Percentiles rank a stretch among this genome's conserved stretches.
Evolutionary conservation across 208 protist genomes (phyloP).

Genomic region (Wallacemonas sp.): DNA sequence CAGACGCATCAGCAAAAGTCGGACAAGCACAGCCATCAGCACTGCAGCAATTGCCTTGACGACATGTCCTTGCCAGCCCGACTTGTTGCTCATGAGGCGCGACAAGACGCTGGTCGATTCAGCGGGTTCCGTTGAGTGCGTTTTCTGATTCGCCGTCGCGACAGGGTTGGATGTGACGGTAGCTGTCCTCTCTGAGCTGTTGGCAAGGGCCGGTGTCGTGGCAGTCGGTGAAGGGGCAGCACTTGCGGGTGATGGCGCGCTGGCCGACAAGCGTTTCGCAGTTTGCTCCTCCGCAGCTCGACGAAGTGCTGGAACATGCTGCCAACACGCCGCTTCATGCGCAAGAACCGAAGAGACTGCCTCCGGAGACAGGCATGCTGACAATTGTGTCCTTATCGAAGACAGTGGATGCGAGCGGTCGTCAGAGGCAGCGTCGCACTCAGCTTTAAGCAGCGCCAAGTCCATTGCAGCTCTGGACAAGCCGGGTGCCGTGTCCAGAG

Average conservation of each 20-base stretch:
- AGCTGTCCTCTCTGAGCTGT: too few relatives aligned
- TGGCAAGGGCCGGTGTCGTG: too few relatives aligned
- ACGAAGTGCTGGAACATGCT: neutral
- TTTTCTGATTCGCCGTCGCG: neutral
- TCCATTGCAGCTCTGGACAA: neutral
- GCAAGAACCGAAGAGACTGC: neutral
- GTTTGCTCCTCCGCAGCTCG: neutral
- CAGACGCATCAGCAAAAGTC: slow-evolving; percentile 24
- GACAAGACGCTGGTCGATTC: neutral
- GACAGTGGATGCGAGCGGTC: neutral
- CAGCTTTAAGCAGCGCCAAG: slow-evolving; percentile 13
- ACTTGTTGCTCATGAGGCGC: neutral
- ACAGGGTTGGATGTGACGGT: neutral
- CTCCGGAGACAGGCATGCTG: neutral
- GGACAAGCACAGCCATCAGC: slow-evolving; percentile 26
- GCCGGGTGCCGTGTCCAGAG: neutral
- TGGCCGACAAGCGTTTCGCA: neutral
- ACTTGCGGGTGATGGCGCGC: neutral
- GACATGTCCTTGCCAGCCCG: slow-evolving; percentile 23
- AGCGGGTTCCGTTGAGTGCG: too few relatives aligned
- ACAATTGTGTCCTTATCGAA: neutral
- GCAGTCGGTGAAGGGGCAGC: neutral
- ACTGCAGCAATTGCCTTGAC: slow-evolving; percentile 17
- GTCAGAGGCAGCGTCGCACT: slow-evolving; percentile 12
- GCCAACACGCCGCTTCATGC: slow-evolving; percentile 3